Evolutionary conservation across 768 basidiomycete species (phyloP), one percentile per base, ranked within the genome.

Genomic region (Hirschioporus abietinus): DNA sequence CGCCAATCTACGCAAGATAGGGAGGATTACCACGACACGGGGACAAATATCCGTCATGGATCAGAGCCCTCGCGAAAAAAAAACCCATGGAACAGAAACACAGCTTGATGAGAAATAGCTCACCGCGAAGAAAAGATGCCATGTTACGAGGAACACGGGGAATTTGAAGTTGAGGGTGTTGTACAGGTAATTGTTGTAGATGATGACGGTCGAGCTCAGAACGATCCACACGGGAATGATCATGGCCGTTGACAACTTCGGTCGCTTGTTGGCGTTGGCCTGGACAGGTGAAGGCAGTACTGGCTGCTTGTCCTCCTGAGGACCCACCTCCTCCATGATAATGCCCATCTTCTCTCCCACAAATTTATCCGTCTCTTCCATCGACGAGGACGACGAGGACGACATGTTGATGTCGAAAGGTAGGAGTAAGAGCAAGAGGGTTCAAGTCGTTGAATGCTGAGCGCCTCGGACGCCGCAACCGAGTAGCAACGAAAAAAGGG

Each of bases 171-270:
- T 77, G 73, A 91, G 86, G 60, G 84, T 85, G 78, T 91, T 92
- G 83, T 92, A 94, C 71, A 93, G 78, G 74, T 88, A 88, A 77
- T 95, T 96, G 85, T 97, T 97, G 86, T 98, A 97, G 67, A 97
- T 88, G 79, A 98, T 98, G 75, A 98, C 96, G 8, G 87, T 75
- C 26, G 94, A 93, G 70, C 89, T 91, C 71, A 96, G 89, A 23
- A 86, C 79, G 73, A 97, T 98, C 96, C 96, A 99, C 66, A 96
- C 80, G 27, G 93, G 95, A 66, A 97, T 93, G 73, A 95, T 92
- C 66, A 83, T 78, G 0, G 87, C 74, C 0, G 91, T 83, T 15
- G 91, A 84, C 30, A 91, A 76, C 72, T 83, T 86, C n/a, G 80
- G 70, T 65, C 84, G 86, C 1, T 76, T 58, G 25, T 65, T 66